Base-by-base conservation (phyloP, 495 filamentous ascomycete genomes). In the Penicillium bovifimosum region DNA sequence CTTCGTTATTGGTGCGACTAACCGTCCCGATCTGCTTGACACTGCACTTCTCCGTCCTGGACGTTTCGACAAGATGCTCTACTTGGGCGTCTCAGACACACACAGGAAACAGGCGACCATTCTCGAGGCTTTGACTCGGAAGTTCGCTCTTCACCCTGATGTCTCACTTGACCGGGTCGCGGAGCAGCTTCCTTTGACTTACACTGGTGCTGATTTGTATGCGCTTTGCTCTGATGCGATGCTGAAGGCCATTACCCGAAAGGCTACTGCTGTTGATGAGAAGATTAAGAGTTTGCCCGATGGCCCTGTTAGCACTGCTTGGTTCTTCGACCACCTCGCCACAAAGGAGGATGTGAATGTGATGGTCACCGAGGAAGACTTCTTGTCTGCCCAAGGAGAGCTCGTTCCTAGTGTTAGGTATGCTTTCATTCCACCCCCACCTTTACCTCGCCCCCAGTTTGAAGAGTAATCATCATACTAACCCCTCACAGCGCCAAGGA, bases 21-120 rank as follows among this genome's bases (percentile, higher is more conserved):
- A 98, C 66, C 75, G 93, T 39, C 93, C 93, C 26, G 93, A 98
- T 75, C 71, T 98, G 49, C 79, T 98, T 18, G 93, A 98, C 70
- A 87, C 86, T 51, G 95, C 93, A 17, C 72, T 98, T 53, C 77
- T 98, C 13, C 82, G 93, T 28, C 93, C 93, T 9, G 93, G 93
- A 7, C 78, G 93, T 51, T 98, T 98, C 63, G 93, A 98, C 65
- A 98, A 97, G 80, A 97, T 97, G 95, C 81, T 98, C 34, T 98
- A 96, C 62, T 77, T 98, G 20, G 93, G 93, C 10, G 88, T 98
- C 1, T 91, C 88, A 20, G 93, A 97, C 67, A 96, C 93, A 11
- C 95, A 97, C 64, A 87, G 95, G 9, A 96, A 96, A 73, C 93
- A 98, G 69, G 79, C 88, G 41, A 96, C 82, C 4, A 97, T 98